Percentiles rank a stretch among this genome's conserved stretches.
phyloP scores from a whole-genome alignment of 2,329 filamentous ascomycete genomes.

The Microsporum audouinii region DNA sequence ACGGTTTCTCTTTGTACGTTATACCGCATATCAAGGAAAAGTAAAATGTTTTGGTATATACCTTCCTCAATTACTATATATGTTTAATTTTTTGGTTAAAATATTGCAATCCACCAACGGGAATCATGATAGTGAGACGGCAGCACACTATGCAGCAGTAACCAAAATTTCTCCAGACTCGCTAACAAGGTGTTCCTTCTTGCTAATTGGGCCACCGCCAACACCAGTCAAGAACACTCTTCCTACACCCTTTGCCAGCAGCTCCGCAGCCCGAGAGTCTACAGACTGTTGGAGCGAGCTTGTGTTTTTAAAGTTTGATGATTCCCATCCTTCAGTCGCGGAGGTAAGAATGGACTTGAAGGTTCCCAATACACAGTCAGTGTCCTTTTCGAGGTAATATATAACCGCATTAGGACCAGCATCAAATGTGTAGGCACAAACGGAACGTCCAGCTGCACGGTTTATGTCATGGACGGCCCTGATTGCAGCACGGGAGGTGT shows the following conservation, averaged over 20 bases:
- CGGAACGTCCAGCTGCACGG: slow-evolving; percentile 58
- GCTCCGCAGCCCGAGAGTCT: slow-evolving; percentile 42
- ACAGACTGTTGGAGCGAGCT: slow-evolving; percentile 48
- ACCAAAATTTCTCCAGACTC: slow-evolving; percentile 46
- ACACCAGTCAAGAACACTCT: slow-evolving; percentile 85
- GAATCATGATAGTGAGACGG: background rate
- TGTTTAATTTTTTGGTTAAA: background rate
- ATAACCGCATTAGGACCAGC: slow-evolving; percentile 94
- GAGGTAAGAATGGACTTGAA: slow-evolving; percentile 66
- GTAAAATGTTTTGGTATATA: background rate
- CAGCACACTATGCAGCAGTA: slow-evolving; percentile 7
- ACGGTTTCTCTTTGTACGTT: background rate
- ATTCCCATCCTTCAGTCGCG: slow-evolving; percentile 39
- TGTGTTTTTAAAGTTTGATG: slow-evolving; percentile 43
- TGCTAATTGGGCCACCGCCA: slow-evolving; percentile 74
- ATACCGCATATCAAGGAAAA: background rate
- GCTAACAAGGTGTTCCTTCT: slow-evolving; percentile 63
- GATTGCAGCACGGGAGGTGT: slow-evolving; percentile 77
- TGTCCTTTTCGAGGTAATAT: slow-evolving; percentile 79
- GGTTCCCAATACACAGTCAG: slow-evolving; percentile 59
- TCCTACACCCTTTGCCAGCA: slow-evolving; percentile 67
- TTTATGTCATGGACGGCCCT: slow-evolving; percentile 86
- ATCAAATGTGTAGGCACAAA: slow-evolving; percentile 95
- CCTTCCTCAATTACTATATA: background rate
- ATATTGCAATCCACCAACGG: background rate